Conservation (phyloP, 192 early-diverging fungal species). For the Umbelopsis vinacea region DNA sequence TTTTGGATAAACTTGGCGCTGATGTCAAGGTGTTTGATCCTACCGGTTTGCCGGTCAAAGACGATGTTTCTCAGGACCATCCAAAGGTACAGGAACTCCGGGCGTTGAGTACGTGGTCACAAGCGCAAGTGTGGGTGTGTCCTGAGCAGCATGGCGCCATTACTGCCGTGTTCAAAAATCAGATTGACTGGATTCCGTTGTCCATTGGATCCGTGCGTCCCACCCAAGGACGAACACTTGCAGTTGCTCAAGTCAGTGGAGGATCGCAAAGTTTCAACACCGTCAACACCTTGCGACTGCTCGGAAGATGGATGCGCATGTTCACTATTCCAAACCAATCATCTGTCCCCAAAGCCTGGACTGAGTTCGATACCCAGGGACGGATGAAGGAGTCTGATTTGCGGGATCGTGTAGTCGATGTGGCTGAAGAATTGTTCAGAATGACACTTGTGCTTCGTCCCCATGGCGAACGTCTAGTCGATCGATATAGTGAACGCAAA, state of each 20-base stretch:
- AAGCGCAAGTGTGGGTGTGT: conserved; percentile 57
- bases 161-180: conserved; percentile 59
- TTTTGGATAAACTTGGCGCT: conserved; percentile 52
- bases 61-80: conserved; percentile 52
- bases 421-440: conserved; percentile 55
- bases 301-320: conserved; percentile 63
- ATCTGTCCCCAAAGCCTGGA: conserved; percentile 61
- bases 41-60: conserved; percentile 52
- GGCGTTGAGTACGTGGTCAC: conserved; percentile 52
- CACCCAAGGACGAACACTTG: conserved; percentile 47
- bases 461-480: conserved; percentile 47
- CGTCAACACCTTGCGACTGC: conserved; percentile 52
- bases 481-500: conserved; percentile 51
- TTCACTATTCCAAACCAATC: conserved; percentile 57
- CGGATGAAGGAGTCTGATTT: conserved; percentile 47
- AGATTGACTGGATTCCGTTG: conserved; percentile 58
- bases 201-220: conserved; percentile 47
- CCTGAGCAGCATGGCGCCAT: conserved; percentile 59
- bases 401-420: conserved; percentile 55
- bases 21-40: conserved; percentile 57
- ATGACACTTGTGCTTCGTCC: conserved; percentile 46
- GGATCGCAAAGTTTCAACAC: conserved; percentile 59
- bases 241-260: conserved; percentile 52
- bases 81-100: conserved; percentile 55
- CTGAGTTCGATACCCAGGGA: conserved; percentile 52